Percentiles rank a stretch among this genome's conserved stretches.
Evolutionary conservation across 306 rosid genomes (phyloP).

Genomic region (Castanospermum australe): DNA sequence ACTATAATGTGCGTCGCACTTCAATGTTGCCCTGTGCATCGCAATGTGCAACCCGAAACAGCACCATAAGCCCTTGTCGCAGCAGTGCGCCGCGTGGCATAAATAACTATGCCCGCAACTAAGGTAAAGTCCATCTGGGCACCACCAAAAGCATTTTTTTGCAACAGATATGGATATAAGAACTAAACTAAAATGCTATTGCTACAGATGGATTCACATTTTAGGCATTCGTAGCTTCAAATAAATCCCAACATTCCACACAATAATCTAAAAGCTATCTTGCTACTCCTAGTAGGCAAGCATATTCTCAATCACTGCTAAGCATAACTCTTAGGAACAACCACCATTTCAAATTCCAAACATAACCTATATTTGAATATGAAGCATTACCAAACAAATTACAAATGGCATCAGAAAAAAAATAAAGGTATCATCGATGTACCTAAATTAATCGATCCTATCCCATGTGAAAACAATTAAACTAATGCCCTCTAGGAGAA

Average conservation of each 20-base stretch:
- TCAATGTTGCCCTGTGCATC: too few species aligned
- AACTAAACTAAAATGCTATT: neutral
- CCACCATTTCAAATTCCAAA: neutral
- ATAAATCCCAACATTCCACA: neutral
- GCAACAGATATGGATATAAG: neutral
- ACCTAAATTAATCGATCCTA: neutral
- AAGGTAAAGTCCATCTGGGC: neutral
- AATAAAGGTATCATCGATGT: neutral
- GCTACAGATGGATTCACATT: neutral
- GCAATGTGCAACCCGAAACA: too few species aligned
- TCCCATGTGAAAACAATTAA: too few species aligned
- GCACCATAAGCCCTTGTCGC: too few species aligned
- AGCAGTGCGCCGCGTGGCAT: too few species aligned
- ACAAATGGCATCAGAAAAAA: neutral
- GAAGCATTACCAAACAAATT: constrained; percentile 1
- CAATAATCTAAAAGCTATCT: neutral
- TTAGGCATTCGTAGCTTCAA: neutral
- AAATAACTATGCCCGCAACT: neutral
- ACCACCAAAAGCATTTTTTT: neutral
- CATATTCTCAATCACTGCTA: neutral
- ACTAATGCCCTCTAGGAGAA: neutral
- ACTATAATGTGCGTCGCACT: too few species aligned
- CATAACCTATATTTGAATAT: neutral
- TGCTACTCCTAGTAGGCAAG: neutral
- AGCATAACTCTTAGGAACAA: neutral